phyloP scores from a whole-genome alignment of 1,284 basidiomycete genomes.

The Waitea zeae region DNA sequence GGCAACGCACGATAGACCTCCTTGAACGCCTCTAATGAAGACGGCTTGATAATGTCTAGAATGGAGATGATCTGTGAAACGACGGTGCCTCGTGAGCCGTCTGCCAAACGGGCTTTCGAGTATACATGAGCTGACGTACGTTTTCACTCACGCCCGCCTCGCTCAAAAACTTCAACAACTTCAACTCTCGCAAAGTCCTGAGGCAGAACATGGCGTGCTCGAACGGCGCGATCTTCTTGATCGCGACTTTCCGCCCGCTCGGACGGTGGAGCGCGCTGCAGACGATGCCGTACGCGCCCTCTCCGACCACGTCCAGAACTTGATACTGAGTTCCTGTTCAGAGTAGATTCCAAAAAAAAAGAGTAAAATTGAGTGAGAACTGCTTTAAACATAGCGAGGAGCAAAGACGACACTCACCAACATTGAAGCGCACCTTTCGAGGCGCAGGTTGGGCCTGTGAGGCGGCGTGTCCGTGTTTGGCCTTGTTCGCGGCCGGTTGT shows the following conservation, averaged over 20 bases:
- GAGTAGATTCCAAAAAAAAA: no score
- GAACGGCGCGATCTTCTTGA: conserved; percentile 87
- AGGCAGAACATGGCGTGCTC: conserved; percentile 88
- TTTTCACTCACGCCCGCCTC: conserved; percentile 89
- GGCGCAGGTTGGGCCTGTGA: conserved; percentile 52
- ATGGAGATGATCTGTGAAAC: conserved; percentile 76
- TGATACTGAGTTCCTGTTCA: conserved; percentile 65
- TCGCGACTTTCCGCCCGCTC: conserved; percentile 68
- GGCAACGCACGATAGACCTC: conserved; percentile 67
- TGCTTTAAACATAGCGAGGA: no score
- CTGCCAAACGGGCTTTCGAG: not conserved
- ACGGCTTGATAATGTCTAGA: conserved; percentile 85
- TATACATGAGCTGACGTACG: conserved; percentile 28
- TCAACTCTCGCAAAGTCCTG: conserved; percentile 73
- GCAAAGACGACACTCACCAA: conserved; percentile 39
- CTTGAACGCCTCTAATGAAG: conserved; percentile 80
- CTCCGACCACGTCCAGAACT: conserved; percentile 82
- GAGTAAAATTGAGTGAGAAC: not conserved
- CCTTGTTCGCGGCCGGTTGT: conserved; percentile 27
- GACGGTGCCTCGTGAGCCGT: conserved; percentile 6
- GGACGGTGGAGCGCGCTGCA: conserved; percentile 75
- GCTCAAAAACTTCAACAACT: conserved; percentile 80
- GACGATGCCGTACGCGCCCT: conserved; percentile 79
- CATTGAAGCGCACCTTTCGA: conserved; percentile 84
- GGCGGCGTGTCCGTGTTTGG: conserved; percentile 35